Conservation (phyloP, 805 yeast species). For the Ogataea polymorpha region DNA sequence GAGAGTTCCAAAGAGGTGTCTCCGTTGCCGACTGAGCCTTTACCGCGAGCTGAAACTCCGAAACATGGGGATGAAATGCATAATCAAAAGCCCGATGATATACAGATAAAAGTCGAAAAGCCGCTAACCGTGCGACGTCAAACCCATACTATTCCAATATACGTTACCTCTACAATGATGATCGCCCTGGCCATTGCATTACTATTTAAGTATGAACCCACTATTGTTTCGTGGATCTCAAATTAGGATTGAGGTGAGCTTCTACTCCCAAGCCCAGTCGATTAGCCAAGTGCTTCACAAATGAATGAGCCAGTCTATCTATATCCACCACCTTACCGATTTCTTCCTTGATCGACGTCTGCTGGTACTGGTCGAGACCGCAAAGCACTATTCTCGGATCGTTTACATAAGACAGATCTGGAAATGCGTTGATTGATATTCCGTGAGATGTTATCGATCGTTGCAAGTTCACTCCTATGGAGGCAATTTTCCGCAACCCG, state of each 20-base stretch:
- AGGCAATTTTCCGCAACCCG: slow-evolving; percentile 64
- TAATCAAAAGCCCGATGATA: no score
- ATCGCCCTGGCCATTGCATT: no score
- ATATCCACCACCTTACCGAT: slow-evolving; percentile 8
- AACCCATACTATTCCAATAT: no score
- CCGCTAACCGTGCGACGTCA: no score
- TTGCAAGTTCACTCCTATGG: slow-evolving; percentile 85
- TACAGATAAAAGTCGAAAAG: no score
- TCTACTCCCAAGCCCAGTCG: slow-evolving; percentile 29
- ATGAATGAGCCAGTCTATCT: slow-evolving; percentile 38
- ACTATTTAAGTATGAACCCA: not conserved
- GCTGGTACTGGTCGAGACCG: slow-evolving; percentile 66
- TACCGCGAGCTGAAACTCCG: not conserved
- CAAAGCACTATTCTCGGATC: slow-evolving; percentile 68
- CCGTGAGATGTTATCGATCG: slow-evolving; percentile 89
- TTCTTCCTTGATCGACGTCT: slow-evolving; percentile 47
- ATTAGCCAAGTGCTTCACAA: slow-evolving; percentile 44
- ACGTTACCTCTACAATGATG: no score
- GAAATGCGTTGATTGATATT: slow-evolving; percentile 70
- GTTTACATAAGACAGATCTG: slow-evolving; percentile 71
- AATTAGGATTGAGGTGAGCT: not conserved
- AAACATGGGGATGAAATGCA: not conserved
- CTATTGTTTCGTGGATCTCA: not conserved
- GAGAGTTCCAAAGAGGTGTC: not conserved
- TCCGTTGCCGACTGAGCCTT: not conserved